Base-by-base conservation (phyloP, 83 land plant species). In the Picea abies region DNA sequence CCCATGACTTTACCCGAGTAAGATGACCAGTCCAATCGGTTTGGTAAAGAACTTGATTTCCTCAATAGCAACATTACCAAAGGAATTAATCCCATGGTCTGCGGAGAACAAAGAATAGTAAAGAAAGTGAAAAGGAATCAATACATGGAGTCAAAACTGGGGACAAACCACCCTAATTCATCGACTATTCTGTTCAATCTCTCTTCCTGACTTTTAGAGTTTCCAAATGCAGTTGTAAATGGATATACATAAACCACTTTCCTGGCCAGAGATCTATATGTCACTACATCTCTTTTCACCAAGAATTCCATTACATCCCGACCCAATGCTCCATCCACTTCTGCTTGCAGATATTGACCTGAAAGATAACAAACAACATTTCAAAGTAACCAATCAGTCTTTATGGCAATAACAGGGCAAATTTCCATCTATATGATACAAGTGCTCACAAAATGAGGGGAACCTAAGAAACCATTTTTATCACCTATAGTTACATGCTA, bases 181-280 rank as follows among this genome's bases (percentile, higher is more conserved):
- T 86, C 87, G 4, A 85, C 68, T 20, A 96, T 86, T 64, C 84
- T 84, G 87, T 87, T 87, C 83, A 94, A 71, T 56, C 94, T 87
- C 79, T 94, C 96, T 79, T 90, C 85, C 81, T 96, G 99, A 5
- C 90, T 91, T 47, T 93, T 93, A 69, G 94, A 90, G 78, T 96
- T 94, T 16, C 94, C 95, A 8, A 96, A 78, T 25, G 99, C 96
- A 32, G 99, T 94, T 5, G 99, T 96, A 84, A 96, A 94, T 4
- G 99, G 99, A 72, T 94, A 96, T n/a, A 96, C 78, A 77, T 90
- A 96, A 10, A 90, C 83, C 3, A 96, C 99, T 78, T 96, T 95
- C 63, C 83, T 89, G 63, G 99, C 98, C 90, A 96, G 85, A 11
- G 88, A 80, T 81, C 99, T 85, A 79, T 93, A 96, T 1, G 91